Conservation (phyloP, 2,329 filamentous ascomycete genomes). For the Ceratocystis albifundus region DNA sequence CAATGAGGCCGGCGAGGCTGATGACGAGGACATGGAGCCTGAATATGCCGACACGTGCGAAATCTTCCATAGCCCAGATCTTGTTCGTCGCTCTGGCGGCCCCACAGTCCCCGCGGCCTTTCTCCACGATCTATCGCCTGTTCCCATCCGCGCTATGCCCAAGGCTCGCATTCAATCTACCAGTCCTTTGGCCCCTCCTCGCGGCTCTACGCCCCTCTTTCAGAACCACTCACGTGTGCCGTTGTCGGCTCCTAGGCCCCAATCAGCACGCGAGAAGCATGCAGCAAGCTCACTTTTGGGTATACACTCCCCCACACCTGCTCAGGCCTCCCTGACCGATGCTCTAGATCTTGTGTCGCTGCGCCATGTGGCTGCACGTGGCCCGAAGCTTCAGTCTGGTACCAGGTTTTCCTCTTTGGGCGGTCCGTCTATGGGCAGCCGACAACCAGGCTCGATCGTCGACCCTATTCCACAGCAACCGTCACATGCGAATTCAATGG, state of each 20-base stretch:
- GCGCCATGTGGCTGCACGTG: not conserved
- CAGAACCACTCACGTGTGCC: not conserved
- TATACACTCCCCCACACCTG: not conserved
- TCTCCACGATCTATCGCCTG: not conserved
- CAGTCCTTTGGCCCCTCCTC: not conserved
- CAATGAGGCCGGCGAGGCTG: not conserved
- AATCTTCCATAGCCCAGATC: not conserved
- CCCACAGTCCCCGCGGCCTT: not conserved
- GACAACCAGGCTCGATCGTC: not conserved
- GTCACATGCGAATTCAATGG: not conserved
- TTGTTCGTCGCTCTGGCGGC: not conserved
- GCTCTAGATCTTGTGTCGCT: not conserved
- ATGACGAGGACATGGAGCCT: constrained; percentile 13
- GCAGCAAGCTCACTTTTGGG: not conserved
- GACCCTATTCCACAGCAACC: not conserved
- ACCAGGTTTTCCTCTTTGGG: not conserved
- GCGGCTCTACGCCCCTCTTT: constrained; percentile 1
- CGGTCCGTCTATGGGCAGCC: not conserved
- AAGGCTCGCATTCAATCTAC: not conserved
- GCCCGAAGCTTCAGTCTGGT: not conserved
- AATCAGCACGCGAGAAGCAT: not conserved
- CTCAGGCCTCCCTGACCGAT: not conserved
- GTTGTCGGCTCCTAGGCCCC: not conserved
- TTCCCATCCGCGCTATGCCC: not conserved
- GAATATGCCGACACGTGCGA: constrained; percentile 1